Base-by-base conservation (phyloP, 345 rosid species). In the Dovyalis caffra region DNA sequence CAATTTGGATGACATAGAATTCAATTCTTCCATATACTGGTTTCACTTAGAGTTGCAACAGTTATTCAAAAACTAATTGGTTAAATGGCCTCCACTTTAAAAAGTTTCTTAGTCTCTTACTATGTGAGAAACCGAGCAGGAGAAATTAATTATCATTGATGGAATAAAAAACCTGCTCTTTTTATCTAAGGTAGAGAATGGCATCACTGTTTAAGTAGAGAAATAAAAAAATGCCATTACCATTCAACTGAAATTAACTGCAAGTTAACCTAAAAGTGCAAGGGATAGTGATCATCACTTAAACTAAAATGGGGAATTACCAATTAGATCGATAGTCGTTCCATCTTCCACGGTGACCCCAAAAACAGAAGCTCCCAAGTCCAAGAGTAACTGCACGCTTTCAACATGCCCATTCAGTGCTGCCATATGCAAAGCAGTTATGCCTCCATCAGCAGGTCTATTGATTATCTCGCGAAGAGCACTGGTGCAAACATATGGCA, bases 351-450 rank as follows among this genome's bases (percentile, higher is more conserved):
- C 79, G 26, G 97, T 93, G 80, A 93, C 90, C 79, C 86, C 87
- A 64, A 85, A 73, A 74, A 87, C 89, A 6, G 95, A 88, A 76
- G 97, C 98, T 81, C 99, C 98, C 73, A 95, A 83, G 77, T 95
- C 96, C 83, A 93, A 66, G 33, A 95, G 97, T 75, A 95, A 85
- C 73, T 85, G 96, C 70, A 95, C 84, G 58, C 88, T 89, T 81
- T 93, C 95, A 33, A 88, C 79, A 79, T 95, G 97, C 14, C 98
- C 98, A 56, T 95, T 95, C 70, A 95, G 82, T 66, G 97, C 90
- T 29, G 98, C 98, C 90, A 95, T 91, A 80, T 95, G 97, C 74
- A 95, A 88, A 75, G 98, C 93, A 38, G 98, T 90, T 70, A 95
- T 86, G 14, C 99, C 93, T 84, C 99, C 98, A 86, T 95, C 98